Conservation (phyloP, 345 rosid species). For the Triadica sebifera region DNA sequence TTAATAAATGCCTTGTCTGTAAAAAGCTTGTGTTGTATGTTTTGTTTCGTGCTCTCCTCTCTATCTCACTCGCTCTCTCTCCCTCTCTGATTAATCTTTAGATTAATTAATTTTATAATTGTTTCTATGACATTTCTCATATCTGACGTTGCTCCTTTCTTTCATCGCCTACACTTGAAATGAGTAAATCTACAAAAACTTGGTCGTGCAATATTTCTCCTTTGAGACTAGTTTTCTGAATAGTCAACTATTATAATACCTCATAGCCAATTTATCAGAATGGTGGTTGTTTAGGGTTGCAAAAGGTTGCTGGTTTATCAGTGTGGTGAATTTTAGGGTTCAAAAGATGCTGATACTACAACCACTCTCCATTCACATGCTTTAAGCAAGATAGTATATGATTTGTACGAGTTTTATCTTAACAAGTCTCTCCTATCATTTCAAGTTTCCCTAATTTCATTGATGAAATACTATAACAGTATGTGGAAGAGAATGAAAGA, state of each 20-base stretch:
- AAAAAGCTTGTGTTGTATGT: too few species aligned
- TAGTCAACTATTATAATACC: neutral
- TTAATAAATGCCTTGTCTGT: too few species aligned
- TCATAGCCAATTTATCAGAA: neutral
- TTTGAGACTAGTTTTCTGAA: neutral
- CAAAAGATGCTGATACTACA: neutral
- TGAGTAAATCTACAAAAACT: too few species aligned
- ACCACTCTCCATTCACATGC: neutral
- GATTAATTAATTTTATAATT: neutral
- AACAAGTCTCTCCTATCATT: neutral
- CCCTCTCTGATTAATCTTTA: neutral
- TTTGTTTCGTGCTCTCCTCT: too few species aligned
- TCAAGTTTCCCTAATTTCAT: neutral
- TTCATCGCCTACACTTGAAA: neutral
- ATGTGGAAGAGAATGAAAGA: slow-evolving; percentile 90
- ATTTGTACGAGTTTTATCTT: neutral
- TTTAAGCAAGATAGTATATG: neutral
- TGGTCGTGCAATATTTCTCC: neutral
- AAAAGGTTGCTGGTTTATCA: neutral
- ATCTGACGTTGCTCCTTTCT: neutral
- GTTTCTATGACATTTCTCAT: neutral
- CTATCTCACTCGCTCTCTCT: too few species aligned
- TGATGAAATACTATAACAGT: slow-evolving; percentile 40
- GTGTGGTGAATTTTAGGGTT: neutral
- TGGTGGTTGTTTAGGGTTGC: neutral